Base-by-base conservation (phyloP, 2,329 filamentous ascomycete genomes). In the Cytospora mali region DNA sequence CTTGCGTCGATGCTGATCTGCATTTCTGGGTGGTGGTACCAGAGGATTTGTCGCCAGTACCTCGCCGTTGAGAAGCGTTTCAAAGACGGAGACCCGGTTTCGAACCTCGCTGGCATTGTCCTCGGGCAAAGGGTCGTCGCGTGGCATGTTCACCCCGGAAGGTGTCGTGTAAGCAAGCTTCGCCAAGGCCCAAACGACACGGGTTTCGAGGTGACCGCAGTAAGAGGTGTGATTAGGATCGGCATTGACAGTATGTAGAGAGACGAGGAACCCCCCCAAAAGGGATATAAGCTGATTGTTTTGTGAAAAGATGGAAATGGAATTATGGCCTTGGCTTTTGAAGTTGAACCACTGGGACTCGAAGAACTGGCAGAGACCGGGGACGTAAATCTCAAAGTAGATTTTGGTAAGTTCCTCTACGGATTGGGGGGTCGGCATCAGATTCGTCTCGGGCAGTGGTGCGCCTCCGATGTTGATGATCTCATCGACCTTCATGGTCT, bases 311-410 rank as follows among this genome's bases (percentile, higher is more conserved):
- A 79, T 72, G 71, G 76, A 77, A 46, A 77, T 73, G 57, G 77
- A 74, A 63, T 78, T 75, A 16, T 74, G 65, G 42, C 80, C 81
- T 53, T 72, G 72, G 54, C 78, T 74, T 60, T 75, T 76, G 39
- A 81, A 79, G 64, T 80, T 85, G 76, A 92, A 97, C 93, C 93
- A 98, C 29, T 82, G 83, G 7, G 92, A 91, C 74, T 97, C 93
- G 66, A 96, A 84, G 66, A 95, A 88, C 55, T 84, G 84, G 74
- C 91, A 88, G 53, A 95, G 84, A 9, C 87, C 89, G 1, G 84
- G 84, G 4, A 69, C 89, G 73, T 95, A 96, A 67, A 92, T 88
- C 67, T 89, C 88, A 69, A 85, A 84, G 75, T 91, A 96, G 18
- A 94, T 75, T 65, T 84, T 84, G 66, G 86, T 87, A 63, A 92